These are phyloP conservation scores for Tylopilus plumbeoviolaceoides DNA, from an alignment of 768 basidiomycete genomes.

Conservation along the genomic window DNA sequence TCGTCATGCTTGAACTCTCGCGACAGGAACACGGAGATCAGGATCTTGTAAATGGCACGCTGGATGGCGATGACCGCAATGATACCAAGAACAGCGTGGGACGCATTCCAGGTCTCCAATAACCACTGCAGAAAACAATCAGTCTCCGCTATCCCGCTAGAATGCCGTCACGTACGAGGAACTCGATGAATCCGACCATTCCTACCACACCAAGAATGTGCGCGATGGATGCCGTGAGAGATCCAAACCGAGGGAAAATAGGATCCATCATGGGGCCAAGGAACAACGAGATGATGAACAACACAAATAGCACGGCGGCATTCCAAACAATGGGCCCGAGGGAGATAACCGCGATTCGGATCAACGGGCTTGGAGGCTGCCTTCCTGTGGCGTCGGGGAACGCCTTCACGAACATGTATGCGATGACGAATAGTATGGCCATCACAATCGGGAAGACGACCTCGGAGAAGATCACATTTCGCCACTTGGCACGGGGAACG, in stretches of 20 bases:
- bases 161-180: constrained; percentile 59
- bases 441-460: constrained; percentile 81
- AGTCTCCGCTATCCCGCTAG: constrained; percentile 5
- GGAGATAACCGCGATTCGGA: constrained; percentile 90
- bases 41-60: constrained; percentile 86
- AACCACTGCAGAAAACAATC: constrained; percentile 65
- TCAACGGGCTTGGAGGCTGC: constrained; percentile 75
- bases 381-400: constrained; percentile 62
- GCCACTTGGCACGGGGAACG: constrained; percentile 90
- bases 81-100: constrained; percentile 90
- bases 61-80: constrained; percentile 91
- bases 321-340: constrained; percentile 97
- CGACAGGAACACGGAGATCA: constrained; percentile 91
- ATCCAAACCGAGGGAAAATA: constrained; percentile 84
- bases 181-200: constrained; percentile 93
- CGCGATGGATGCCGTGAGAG: constrained; percentile 86
- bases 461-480: constrained; percentile 83
- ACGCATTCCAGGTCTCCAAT: constrained; percentile 86
- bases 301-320: constrained; percentile 75
- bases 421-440: constrained; percentile 82
- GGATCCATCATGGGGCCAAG: constrained; percentile 87
- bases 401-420: constrained; percentile 90
- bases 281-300: constrained; percentile 90
- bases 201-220: constrained; percentile 81
- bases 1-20: constrained; percentile 99